These are phyloP conservation scores for Agaricus sinodeliciosus DNA, from an alignment of 768 basidiomycete species.

Conservation along the genomic window DNA sequence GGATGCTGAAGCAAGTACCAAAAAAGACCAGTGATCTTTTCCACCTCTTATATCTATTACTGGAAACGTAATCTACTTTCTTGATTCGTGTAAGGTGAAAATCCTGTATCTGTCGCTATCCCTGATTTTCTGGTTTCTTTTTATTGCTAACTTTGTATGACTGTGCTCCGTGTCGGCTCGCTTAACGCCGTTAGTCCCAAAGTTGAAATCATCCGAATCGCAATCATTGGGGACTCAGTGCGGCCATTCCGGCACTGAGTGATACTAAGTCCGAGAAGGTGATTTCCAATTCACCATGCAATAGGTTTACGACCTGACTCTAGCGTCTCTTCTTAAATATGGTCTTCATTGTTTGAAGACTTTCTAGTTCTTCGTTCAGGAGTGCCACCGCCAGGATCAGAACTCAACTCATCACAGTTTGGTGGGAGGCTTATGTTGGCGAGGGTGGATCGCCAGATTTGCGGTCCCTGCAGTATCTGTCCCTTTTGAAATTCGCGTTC, in stretches of 20 bases:
- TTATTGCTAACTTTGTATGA: background rate
- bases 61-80: background rate
- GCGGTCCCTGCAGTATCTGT: background rate
- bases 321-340: background rate
- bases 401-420: no score
- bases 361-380: no score
- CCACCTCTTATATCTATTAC: background rate
- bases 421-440: no score
- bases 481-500: no score
- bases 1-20: slow-evolving; percentile 20
- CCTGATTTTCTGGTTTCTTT: background rate
- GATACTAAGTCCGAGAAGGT: background rate
- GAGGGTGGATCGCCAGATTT: no score
- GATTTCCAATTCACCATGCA: no score
- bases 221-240: background rate
- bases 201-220: slow-evolving; percentile 4
- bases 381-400: no score
- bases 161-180: slow-evolving; percentile 8
- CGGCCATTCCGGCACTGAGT: background rate
- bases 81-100: background rate
- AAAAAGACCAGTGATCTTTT: slow-evolving; percentile 32
- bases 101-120: background rate
- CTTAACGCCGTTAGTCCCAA: background rate
- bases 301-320: background rate
- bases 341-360: no score